Evolutionary conservation across 805 yeast species (phyloP).

Genomic region (Zygotorulaspora danielsina): DNA sequence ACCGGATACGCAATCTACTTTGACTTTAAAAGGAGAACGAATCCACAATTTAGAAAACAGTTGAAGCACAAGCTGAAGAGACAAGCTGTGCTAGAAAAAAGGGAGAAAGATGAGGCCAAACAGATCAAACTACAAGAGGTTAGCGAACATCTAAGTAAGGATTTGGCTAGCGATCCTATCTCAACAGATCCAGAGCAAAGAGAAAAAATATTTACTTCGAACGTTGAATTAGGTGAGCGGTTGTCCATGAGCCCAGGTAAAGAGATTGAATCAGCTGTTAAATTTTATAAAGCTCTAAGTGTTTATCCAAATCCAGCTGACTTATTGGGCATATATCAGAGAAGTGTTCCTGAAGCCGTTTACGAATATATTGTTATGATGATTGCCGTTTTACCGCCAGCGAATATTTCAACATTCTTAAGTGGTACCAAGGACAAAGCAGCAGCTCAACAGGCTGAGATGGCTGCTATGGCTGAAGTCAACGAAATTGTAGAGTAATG

Average conservation of each 20-base stretch:
- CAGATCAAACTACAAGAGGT: slow-evolving; percentile 57
- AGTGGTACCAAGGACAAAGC: slow-evolving; percentile 38
- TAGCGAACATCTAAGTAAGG: slow-evolving; percentile 56
- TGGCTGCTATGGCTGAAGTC: slow-evolving; percentile 24
- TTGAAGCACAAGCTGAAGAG: slow-evolving; percentile 60
- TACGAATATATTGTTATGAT: slow-evolving; percentile 80
- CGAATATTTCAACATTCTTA: slow-evolving; percentile 64
- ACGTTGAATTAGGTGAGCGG: slow-evolving; percentile 83
- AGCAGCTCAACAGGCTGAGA: slow-evolving; percentile 14
- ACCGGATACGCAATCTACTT: slow-evolving; percentile 81
- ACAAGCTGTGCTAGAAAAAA: slow-evolving; percentile 55
- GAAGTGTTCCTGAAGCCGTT: slow-evolving; percentile 75
- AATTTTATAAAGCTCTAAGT: slow-evolving; percentile 88
- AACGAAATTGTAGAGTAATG: slow-evolving; percentile 32
- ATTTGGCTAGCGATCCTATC: slow-evolving; percentile 67
- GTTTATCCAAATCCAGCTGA: slow-evolving; percentile 95
- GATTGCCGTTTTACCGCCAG: slow-evolving; percentile 89
- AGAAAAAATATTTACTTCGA: slow-evolving; percentile 75
- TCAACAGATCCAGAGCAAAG: slow-evolving; percentile 66
- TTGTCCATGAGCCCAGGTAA: slow-evolving; percentile 60
- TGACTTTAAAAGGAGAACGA: slow-evolving; percentile 85
- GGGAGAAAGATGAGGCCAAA: slow-evolving; percentile 52
- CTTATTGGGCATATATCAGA: slow-evolving; percentile 83
- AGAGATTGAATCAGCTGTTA: slow-evolving; percentile 79
- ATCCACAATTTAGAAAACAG: slow-evolving; percentile 73